These are phyloP conservation scores for Hypoxylon perforatum DNA, from an alignment of 495 filamentous ascomycete genomes.

Conservation along the genomic window DNA sequence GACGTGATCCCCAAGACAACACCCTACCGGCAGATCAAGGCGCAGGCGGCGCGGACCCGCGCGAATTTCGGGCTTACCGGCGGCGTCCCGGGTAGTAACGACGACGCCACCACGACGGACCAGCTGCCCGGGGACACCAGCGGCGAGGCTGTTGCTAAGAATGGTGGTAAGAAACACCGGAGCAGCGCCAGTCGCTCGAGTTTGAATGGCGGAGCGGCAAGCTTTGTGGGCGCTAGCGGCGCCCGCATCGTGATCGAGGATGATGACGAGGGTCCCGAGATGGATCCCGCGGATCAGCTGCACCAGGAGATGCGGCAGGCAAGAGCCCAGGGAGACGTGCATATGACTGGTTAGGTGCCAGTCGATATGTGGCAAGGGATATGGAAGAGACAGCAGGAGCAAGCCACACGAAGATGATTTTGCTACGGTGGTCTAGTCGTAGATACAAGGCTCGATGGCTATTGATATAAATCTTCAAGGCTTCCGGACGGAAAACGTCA, in stretches of 20 bases:
- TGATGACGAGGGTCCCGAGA: conserved; percentile 22
- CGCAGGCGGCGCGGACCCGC: conserved; percentile 54
- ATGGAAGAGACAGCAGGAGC: not conserved
- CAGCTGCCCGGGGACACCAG: conserved; percentile 6
- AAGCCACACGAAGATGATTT: not conserved
- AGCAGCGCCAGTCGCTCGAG: conserved; percentile 40
- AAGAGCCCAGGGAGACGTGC: conserved; percentile 59
- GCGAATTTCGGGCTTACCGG: conserved; percentile 47
- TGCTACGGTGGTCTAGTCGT: not conserved
- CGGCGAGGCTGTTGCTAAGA: conserved; percentile 2
- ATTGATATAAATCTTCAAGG: not conserved
- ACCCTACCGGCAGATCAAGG: conserved; percentile 82
- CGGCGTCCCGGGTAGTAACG: conserved; percentile 27
- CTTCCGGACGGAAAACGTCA: not conserved
- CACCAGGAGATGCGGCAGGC: conserved; percentile 60
- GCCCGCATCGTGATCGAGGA: conserved; percentile 43
- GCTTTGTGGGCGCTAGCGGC: conserved; percentile 44
- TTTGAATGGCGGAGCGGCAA: conserved; percentile 23
- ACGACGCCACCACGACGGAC: not conserved
- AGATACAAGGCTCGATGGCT: not conserved
- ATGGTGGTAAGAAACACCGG: conserved; percentile 40
- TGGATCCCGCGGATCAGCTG: conserved; percentile 57
- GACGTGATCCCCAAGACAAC: conserved; percentile 90
- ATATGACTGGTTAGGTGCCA: conserved; percentile 62
- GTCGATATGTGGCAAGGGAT: not conserved